These are phyloP conservation scores for Cercospora janseana DNA, from an alignment of 2,329 filamentous ascomycete species.

Conservation along the genomic window DNA sequence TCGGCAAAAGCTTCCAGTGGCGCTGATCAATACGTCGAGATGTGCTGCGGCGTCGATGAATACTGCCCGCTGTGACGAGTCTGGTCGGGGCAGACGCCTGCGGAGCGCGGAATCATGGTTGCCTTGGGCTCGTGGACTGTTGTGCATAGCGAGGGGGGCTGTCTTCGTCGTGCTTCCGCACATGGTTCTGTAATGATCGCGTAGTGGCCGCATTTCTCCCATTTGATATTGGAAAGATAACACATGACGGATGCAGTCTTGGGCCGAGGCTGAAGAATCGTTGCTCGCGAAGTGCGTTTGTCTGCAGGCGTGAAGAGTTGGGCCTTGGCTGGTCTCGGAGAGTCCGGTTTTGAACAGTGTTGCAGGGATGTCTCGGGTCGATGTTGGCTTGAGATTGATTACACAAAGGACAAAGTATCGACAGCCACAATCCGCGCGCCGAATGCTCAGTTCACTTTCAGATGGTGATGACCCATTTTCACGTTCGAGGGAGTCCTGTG, in stretches of 20 bases:
- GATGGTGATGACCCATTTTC: no score
- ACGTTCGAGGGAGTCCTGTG: no score
- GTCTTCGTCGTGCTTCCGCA: slow-evolving; percentile 17
- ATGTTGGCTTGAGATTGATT: no score
- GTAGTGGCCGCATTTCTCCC: slow-evolving; percentile 26
- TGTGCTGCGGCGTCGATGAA: slow-evolving; percentile 9
- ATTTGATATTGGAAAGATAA: slow-evolving; percentile 22
- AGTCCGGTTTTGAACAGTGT: no score
- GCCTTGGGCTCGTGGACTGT: slow-evolving; percentile 25
- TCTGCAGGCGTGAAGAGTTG: no score
- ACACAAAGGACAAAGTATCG: no score
- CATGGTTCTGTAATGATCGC: slow-evolving; percentile 23
- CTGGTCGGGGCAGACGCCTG: slow-evolving; percentile 24
- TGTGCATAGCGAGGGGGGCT: slow-evolving; percentile 23
- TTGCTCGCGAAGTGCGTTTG: no score
- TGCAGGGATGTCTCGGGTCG: no score
- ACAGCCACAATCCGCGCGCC: no score
- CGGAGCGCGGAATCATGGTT: slow-evolving; percentile 13
- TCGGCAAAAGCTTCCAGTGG: neutral
- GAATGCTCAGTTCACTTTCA: no score
- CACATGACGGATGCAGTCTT: slow-evolving; percentile 14
- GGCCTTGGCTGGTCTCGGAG: no score
- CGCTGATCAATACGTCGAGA: slow-evolving; percentile 12
- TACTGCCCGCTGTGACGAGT: slow-evolving; percentile 19
- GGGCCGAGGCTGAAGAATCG: no score